Percentiles rank a stretch among this genome's conserved stretches.
Evolutionary conservation across 2,329 filamentous ascomycete genomes (phyloP).

Genomic region (Epichloe typhina): DNA sequence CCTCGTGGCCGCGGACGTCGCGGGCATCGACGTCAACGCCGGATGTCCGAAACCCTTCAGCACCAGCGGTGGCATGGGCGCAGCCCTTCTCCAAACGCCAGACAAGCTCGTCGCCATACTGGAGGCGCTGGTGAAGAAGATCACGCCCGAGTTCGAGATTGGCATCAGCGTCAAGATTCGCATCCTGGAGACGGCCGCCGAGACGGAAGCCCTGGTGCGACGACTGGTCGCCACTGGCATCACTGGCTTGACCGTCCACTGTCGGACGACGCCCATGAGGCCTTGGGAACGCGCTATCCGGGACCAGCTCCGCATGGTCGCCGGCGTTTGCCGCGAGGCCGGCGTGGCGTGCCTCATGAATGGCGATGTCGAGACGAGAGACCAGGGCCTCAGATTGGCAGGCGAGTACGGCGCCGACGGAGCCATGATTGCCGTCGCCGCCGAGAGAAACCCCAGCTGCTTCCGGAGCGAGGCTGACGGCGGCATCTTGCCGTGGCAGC

Average conservation of each 20-base stretch:
- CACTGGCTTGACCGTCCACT: slow-evolving; percentile 84
- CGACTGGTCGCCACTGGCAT: slow-evolving; percentile 78
- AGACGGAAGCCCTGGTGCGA: slow-evolving; percentile 66
- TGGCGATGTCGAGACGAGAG: slow-evolving; percentile 69
- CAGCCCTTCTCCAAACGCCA: slow-evolving; percentile 73
- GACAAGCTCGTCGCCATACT: slow-evolving; percentile 76
- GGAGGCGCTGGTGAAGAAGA: slow-evolving; percentile 64
- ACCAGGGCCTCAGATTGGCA: slow-evolving; percentile 59
- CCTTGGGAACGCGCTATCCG: slow-evolving; percentile 79
- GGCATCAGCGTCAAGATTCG: slow-evolving; percentile 97
- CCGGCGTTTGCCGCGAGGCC: slow-evolving; percentile 62
- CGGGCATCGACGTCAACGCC: slow-evolving; percentile 91
- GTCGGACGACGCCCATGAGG: slow-evolving; percentile 90
- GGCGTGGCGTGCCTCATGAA: slow-evolving; percentile 95
- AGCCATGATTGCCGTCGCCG: slow-evolving; percentile 91
- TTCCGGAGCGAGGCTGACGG: slow-evolving; percentile 61
- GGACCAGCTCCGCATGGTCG: slow-evolving; percentile 74
- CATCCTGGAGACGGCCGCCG: slow-evolving; percentile 60
- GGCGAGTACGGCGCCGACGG: slow-evolving; percentile 76
- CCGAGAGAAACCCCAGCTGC: slow-evolving; percentile 81
- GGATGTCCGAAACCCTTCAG: slow-evolving; percentile 98
- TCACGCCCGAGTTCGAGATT: slow-evolving; percentile 67
- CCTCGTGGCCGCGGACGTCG: slow-evolving; percentile 74
- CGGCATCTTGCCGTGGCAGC: slow-evolving; percentile 58
- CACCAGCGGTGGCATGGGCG: slow-evolving; percentile 88